These are phyloP conservation scores for Coemansia sp. DNA, from an alignment of 192 early-diverging fungal species.

Conservation along the genomic window DNA sequence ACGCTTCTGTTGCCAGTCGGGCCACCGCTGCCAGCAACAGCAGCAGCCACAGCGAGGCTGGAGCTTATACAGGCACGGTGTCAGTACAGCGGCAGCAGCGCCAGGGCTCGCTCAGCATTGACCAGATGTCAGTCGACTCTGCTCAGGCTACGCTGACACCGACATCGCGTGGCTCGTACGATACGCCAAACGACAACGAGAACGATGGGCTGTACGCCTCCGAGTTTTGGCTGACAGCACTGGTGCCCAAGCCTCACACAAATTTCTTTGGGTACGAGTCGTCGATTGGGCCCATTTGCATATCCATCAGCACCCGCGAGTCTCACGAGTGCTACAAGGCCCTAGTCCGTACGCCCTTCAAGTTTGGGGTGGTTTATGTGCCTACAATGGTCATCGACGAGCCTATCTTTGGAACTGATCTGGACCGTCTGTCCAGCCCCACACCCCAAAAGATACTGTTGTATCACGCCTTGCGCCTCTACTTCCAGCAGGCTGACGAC, in stretches of 20 bases:
- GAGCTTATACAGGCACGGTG: neutral
- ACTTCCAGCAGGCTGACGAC: slow-evolving; percentile 53
- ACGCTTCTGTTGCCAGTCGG: slow-evolving; percentile 1
- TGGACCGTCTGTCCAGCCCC: slow-evolving; percentile 47
- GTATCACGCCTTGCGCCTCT: slow-evolving; percentile 48
- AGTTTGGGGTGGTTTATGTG: slow-evolving; percentile 50
- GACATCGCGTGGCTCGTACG: slow-evolving; percentile 22
- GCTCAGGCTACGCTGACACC: slow-evolving; percentile 14
- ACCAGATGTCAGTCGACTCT: slow-evolving; percentile 15
- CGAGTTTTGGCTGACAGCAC: slow-evolving; percentile 54
- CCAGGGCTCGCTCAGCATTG: neutral
- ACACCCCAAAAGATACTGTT: slow-evolving; percentile 52
- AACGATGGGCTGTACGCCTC: slow-evolving; percentile 49
- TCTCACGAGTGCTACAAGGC: slow-evolving; percentile 55
- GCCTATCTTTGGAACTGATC: slow-evolving; percentile 44
- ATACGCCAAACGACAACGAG: slow-evolving; percentile 53
- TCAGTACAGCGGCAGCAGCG: neutral
- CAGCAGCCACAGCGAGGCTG: neutral
- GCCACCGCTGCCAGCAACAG: neutral
- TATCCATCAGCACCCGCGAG: slow-evolving; percentile 51
- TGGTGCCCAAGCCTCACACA: slow-evolving; percentile 54
- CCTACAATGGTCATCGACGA: slow-evolving; percentile 48
- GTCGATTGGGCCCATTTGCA: slow-evolving; percentile 48
- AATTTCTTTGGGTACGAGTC: slow-evolving; percentile 54
- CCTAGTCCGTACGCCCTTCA: slow-evolving; percentile 49